Percentiles rank a stretch among this genome's conserved stretches.
Evolutionary conservation across 2,329 filamentous ascomycete species (phyloP).

Genomic region (Fusarium sp.): DNA sequence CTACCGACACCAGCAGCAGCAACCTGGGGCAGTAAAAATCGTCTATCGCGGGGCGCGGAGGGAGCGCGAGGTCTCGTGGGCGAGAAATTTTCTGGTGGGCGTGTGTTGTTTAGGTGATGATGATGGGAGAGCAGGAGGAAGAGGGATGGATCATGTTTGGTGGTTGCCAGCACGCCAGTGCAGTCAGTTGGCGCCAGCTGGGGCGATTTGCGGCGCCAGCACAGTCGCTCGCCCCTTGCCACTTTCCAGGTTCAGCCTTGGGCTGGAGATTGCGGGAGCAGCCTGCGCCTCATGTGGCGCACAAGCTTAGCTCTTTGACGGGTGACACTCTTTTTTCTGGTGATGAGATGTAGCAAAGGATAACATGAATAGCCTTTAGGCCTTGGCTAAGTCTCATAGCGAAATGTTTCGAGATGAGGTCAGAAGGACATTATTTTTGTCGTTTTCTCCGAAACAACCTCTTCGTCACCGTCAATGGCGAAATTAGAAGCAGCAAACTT

Average conservation of each 20-base stretch:
- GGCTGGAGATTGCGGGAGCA: constrained; percentile 36
- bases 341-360: too few relatives aligned
- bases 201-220: constrained; percentile 1
- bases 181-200: constrained; percentile 9
- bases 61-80: constrained; percentile 28
- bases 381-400: too few relatives aligned
- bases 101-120: constrained; percentile 45
- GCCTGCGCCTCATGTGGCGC: constrained; percentile 41
- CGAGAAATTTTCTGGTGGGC: constrained; percentile 39
- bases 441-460: too few relatives aligned
- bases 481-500: constrained; percentile 15
- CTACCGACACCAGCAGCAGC: constrained; percentile 44
- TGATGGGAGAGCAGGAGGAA: constrained; percentile 40
- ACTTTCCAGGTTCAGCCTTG: constrained; percentile 33
- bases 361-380: too few relatives aligned
- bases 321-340: neutral
- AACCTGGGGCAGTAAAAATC: constrained; percentile 30
- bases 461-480: neutral
- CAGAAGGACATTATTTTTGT: too few relatives aligned
- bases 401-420: too few relatives aligned
- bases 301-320: constrained; percentile 3
- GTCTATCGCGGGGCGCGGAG: constrained; percentile 31
- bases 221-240: constrained; percentile 25
- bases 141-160: constrained; percentile 40
- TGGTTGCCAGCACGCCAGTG: constrained; percentile 29